Percentiles rank a stretch among this genome's conserved stretches.
Evolutionary conservation across 1,284 basidiomycete genomes (phyloP).

Genomic region (Lentinus polychrous): DNA sequence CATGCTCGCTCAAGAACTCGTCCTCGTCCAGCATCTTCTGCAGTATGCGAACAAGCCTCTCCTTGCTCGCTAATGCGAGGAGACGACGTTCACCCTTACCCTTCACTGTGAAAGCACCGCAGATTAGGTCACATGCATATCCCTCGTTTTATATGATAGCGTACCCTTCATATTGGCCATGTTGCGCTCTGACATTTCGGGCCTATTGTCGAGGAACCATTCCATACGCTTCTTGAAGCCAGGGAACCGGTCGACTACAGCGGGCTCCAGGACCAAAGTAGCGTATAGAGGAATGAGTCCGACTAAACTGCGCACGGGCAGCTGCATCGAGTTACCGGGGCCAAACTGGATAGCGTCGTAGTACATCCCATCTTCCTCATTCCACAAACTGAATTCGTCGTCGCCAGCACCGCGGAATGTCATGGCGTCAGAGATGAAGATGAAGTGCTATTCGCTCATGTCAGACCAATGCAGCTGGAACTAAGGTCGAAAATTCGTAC

Average conservation of each 20-base stretch:
- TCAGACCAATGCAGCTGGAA: not conserved
- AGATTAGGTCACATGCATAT: conserved; percentile 6
- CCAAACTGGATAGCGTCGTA: conserved; percentile 95
- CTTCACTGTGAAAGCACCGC: conserved; percentile 35
- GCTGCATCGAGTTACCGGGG: conserved; percentile 78
- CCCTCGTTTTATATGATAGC: conserved; percentile 7
- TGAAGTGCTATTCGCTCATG: conserved; percentile 66
- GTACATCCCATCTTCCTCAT: conserved; percentile 95
- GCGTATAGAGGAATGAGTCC: conserved; percentile 95
- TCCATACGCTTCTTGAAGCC: conserved; percentile 98
- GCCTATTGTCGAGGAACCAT: conserved; percentile 94
- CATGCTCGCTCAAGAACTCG: conserved; percentile 93
- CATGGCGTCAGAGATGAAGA: conserved; percentile 97
- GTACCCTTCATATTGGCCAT: conserved; percentile 94
- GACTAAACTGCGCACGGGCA: conserved; percentile 90
- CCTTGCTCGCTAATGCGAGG: conserved; percentile 88
- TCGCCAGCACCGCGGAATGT: conserved; percentile 73
- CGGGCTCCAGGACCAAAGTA: conserved; percentile 89
- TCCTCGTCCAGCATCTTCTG: conserved; percentile 96
- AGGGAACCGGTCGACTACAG: conserved; percentile 84
- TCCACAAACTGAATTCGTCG: conserved; percentile 84
- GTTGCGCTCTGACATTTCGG: conserved; percentile 82
- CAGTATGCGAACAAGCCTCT: conserved; percentile 81
- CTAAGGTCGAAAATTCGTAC: conserved; percentile 30
- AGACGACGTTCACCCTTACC: conserved; percentile 86